Base-by-base conservation (phyloP, 495 filamentous ascomycete species). In the Tuber calosporum region DNA sequence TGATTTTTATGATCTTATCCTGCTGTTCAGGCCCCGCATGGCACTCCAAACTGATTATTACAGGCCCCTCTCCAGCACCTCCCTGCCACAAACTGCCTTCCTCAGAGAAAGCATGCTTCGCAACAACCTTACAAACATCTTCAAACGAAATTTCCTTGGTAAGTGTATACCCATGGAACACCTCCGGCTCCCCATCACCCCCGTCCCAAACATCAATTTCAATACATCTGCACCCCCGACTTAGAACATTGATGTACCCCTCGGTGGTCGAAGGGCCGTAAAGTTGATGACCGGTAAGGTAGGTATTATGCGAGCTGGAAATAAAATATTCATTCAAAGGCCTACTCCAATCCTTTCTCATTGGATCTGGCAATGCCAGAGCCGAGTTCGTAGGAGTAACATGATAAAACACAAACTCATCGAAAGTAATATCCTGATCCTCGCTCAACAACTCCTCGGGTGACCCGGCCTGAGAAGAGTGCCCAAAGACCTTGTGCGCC, bases 151-250 rank as follows among this genome's bases (percentile, higher is more conserved):
- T 87, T 67, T 92, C 92, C 75, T 92, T 94, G 11, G 94, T 98
- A 11, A 96, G 85, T 0, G 94, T 98, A 81, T 94, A 91, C 0
- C 94, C 94, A 84, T 97, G 93, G 20, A 96, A 84, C 3, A 97
- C 93, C 53, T 88, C 83, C 0, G 93, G 93, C 80, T 97, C 93
- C 13, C 80, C 80, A 40, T 82, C 69, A 37, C 93, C 88, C 19
- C 94, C 94, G 81, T 98, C 92, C 92, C 93, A 97, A 11, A 97
- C 93, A 79, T 98, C 94, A 74, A 98, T 93, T 84, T 97, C 94
- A 69, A 97, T 92, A 74, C 93, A 97, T 26, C 94, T 89, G 75
- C 94, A 95, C n/a, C 94, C 93, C 36, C 89, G 87, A 15, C 89
- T 83, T 43, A 97, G 87, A 22, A 95, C 93, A 80, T 90, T 90